These are phyloP conservation scores for Amaranthus hypochondriacus DNA, from an alignment of 148 eudicot species.

Conservation along the genomic window DNA sequence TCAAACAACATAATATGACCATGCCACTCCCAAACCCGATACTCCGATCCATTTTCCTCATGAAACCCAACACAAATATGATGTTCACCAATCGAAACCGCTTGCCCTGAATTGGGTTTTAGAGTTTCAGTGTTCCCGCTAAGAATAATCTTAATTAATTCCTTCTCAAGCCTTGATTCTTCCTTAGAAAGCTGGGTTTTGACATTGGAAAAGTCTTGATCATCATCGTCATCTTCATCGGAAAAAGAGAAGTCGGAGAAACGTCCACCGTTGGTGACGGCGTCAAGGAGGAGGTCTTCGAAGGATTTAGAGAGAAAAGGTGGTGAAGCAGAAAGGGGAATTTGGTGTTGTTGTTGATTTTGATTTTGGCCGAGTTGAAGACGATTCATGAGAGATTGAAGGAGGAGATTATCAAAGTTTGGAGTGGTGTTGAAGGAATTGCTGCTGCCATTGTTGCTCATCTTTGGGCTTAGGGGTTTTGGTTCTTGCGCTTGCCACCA, in stretches of 20 bases:
- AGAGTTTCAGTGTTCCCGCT: constrained; percentile 53
- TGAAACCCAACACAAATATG: constrained; percentile 92
- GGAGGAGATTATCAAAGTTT: constrained; percentile 60
- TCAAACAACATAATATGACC: constrained; percentile 94
- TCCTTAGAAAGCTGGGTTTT: constrained; percentile 60
- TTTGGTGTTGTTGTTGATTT: constrained; percentile 14
- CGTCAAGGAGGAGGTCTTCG: constrained; percentile 66
- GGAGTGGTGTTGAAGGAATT: constrained; percentile 21
- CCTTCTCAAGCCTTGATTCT: constrained; percentile 69
- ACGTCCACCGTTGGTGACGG: neutral
- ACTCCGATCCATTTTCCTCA: constrained; percentile 58
- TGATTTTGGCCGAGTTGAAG: constrained; percentile 48
- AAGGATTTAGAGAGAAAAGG: constrained; percentile 54
- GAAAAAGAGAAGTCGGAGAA: neutral
- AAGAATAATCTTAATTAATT: constrained; percentile 57
- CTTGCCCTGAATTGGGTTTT: constrained; percentile 91
- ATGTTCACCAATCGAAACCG: constrained; percentile 71
- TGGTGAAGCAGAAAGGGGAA: constrained; percentile 2
- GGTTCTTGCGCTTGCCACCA: too few species aligned
- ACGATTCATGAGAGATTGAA: constrained; percentile 37
- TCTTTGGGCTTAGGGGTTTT: too few species aligned
- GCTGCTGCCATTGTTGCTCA: too few species aligned
- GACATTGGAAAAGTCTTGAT: neutral
- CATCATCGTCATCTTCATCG: constrained; percentile 4
- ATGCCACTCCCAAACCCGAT: constrained; percentile 99